Evolutionary conservation across 2,329 filamentous ascomycete genomes (phyloP), one percentile per base, ranked within the genome.

Genomic region (Ophiocordyceps camponoti-saundersi): DNA sequence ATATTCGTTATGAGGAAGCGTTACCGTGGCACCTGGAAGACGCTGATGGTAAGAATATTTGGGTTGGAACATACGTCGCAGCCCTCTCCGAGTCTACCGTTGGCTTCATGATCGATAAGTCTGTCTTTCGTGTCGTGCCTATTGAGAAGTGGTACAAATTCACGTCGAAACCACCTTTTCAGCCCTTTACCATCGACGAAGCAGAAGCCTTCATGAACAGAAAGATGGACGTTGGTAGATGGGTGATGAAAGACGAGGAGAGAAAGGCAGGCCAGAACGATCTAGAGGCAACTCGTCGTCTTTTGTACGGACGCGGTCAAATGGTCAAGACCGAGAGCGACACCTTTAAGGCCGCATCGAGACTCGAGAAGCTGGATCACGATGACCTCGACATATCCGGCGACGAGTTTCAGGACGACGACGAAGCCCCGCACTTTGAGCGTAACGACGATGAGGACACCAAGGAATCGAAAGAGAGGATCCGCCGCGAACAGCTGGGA

Each of bases 1-100:
- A 78, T 48, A 79, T 78, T 65, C 82, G 89, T 52, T 98, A 96
- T 54, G 92, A 96, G 61, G 92, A 98, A 62, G 87, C 90, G 4
- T 70, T 95, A 45, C 92, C 92, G 6, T 98, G 92, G 92, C 89
- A 95, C 61, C 65, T 98, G 34, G 92, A 98, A 60, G 92, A 98
- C 61, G 93, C 89, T 40, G 90, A 98, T 57, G 87, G 88, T 52
- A 95, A 90, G 62, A 90, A 95, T 56, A 84, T 85, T 3, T 96
- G 89, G 87, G 81, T 92, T 32, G 92, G 89, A 42, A 84, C 81
- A 48, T 95, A 96, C 55, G 85, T 96, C 56, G 83, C 84, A 23
- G 85, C 88, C 18, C 73, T 96, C 36, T 95, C 90, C 0, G 82
- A 90, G 56, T 80, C 85, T 46, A 85, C 88, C 45, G 82, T 93